Evolutionary conservation across 1,284 basidiomycete genomes (phyloP), one percentile per base, ranked within the genome.

Genomic region (Tylopilus sp.): DNA sequence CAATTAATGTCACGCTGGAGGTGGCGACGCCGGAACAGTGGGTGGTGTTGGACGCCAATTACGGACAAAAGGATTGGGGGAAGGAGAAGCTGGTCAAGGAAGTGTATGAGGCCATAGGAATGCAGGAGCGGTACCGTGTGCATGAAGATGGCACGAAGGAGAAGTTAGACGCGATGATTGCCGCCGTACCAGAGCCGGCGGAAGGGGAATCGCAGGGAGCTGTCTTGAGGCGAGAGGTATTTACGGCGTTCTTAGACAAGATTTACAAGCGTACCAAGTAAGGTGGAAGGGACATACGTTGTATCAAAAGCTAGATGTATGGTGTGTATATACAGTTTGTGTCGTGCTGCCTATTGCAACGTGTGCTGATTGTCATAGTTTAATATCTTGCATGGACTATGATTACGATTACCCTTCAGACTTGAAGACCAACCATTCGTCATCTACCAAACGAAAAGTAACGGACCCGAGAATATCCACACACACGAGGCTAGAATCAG

Each of bases 1-100:
- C 93, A 77, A 86, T 99, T 81, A 99, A 98, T 82, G 91, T 91
- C 24, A 97, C 96, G 39, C 87, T 99, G 67, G 83, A 86, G 22
- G 74, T 84, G 58, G 89, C 86, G 4, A 83, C 80, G 4, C 81
- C 86, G 1, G 82, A 75, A 77, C 95, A 87, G 85, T 89, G 82
- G 53, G 77, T 77, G 53, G 74, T 89, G 70, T 88, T 86, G 41
- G 88, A 96, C 72, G 89, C 87, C 52, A 95, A 96, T 82, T 99
- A 99, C 78, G 97, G 97, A 9, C 85, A 87, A 67, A 98, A 98
- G 82, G 83, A 91, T 72, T 65, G 85, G 5, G 78, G 97, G 99
- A 86, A 99, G 84, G 94, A 85, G 82, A 83, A 57, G 29, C 75
- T 79, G 58, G 88, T 95, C 74, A 95, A 95, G 85, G 84, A 82